Conservation (phyloP, 2,329 filamentous ascomycete species). For the Trichoderma pleuroti region DNA sequence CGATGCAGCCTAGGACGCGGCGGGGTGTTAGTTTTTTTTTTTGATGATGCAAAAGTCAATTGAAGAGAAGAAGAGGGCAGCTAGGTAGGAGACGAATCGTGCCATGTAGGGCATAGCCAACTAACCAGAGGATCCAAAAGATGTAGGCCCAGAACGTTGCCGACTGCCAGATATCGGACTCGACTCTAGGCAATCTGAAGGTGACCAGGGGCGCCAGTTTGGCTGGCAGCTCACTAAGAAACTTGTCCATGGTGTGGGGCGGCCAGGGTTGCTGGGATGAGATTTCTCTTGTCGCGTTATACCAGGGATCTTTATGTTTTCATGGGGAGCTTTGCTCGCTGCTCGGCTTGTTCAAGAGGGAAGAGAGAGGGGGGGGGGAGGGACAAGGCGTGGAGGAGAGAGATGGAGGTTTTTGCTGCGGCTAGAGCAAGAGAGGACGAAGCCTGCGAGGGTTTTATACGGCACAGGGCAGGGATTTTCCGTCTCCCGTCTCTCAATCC, state of each 20-base stretch:
- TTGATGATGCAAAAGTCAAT: not conserved
- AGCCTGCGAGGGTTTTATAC: not conserved
- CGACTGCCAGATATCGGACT: conserved; percentile 38
- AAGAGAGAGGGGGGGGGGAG: not conserved
- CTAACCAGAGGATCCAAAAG: conserved; percentile 48
- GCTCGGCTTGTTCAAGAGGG: not conserved
- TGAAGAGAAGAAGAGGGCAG: not conserved
- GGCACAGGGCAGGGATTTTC: not conserved
- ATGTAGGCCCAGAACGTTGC: conserved; percentile 46
- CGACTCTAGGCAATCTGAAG: conserved; percentile 17
- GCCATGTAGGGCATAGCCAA: conserved; percentile 18
- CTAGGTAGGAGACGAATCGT: not conserved
- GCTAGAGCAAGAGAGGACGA: not conserved
- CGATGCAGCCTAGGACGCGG: conserved; percentile 66
- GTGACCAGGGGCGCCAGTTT: conserved; percentile 11
- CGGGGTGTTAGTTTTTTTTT: not conserved
- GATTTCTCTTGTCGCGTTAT: conserved; percentile 9
- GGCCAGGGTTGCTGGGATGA: conserved; percentile 3
- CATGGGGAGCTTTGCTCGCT: not conserved
- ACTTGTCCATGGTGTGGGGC: conserved; percentile 19
- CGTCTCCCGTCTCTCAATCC: not conserved
- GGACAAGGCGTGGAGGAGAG: not conserved
- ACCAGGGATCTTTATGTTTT: conserved; percentile 2
- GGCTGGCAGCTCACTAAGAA: conserved; percentile 12
- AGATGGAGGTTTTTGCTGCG: not conserved